Percentiles rank a stretch among this genome's conserved stretches.
phyloP scores from a whole-genome alignment of 2,329 filamentous ascomycete species.

The Stachybotrys chartarum region DNA sequence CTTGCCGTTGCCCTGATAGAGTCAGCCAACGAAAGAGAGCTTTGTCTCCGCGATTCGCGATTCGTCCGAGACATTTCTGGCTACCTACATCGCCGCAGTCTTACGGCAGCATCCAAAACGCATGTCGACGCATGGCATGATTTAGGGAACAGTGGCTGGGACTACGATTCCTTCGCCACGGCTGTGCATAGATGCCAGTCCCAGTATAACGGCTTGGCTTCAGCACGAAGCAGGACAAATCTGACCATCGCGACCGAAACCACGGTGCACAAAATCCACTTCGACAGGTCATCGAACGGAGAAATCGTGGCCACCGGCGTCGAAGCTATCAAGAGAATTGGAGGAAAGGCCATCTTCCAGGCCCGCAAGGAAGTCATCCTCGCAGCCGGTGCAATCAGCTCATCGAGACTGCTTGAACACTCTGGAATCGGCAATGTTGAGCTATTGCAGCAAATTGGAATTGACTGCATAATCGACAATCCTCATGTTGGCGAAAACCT shows the following conservation, averaged over 20 bases:
- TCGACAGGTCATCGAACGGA: constrained; percentile 4
- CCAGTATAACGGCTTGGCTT: constrained; percentile 12
- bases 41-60: background rate
- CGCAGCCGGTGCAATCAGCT: constrained; percentile 30
- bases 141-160: constrained; percentile 24
- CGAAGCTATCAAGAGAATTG: constrained; percentile 6
- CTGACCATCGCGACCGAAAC: constrained; percentile 13
- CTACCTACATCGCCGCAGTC: background rate
- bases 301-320: constrained; percentile 11
- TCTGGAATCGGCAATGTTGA: constrained; percentile 28
- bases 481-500: constrained; percentile 29
- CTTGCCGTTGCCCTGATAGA: constrained; percentile 14
- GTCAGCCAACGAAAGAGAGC: background rate
- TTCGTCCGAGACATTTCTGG: background rate
- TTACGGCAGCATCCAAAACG: constrained; percentile 7
- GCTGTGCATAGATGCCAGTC: constrained; percentile 15
- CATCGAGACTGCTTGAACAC: constrained; percentile 32
- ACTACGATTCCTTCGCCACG: constrained; percentile 14
- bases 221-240: constrained; percentile 10
- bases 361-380: constrained; percentile 32
- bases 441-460: constrained; percentile 21
- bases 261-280: constrained; percentile 12
- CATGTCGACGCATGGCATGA: constrained; percentile 25
- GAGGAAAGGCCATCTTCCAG: constrained; percentile 2
- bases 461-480: constrained; percentile 22